Evolutionary conservation across 148 eudicot genomes (phyloP).

Genomic region (Cornus suecica): DNA sequence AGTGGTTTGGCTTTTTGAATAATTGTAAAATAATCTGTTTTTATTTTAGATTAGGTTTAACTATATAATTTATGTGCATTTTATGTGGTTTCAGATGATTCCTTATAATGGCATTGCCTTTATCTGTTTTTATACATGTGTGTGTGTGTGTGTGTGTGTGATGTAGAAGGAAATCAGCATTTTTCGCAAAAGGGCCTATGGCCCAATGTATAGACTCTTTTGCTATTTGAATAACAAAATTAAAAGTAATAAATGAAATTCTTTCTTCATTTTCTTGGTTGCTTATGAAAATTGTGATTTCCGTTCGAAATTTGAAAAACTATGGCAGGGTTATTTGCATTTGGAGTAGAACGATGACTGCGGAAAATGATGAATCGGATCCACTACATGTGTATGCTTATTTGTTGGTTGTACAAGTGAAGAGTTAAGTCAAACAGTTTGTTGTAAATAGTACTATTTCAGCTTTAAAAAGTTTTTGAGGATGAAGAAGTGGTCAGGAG

Average conservation of each 20-base stretch:
- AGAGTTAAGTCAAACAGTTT: background rate
- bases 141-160: no score
- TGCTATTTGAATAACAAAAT: no score
- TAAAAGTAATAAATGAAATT: no score
- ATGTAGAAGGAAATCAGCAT: no score
- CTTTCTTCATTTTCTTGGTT: background rate
- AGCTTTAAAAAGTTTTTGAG: constrained; percentile 10
- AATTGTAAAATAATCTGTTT: no score
- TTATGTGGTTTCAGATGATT: background rate
- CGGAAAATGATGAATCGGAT: background rate
- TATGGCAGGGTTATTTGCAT: background rate
- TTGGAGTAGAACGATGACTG: background rate
- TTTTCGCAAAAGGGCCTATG: no score
- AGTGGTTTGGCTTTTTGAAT: background rate
- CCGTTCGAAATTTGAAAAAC: background rate
- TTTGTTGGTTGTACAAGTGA: background rate
- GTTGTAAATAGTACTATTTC: background rate
- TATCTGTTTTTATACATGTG: no score
- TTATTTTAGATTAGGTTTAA: background rate
- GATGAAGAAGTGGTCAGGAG: constrained; percentile 54
- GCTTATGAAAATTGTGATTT: background rate
- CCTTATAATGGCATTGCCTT: no score
- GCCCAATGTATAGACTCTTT: background rate
- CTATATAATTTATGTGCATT: background rate
- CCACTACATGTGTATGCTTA: background rate